phyloP scores from a whole-genome alignment of 2,329 filamentous ascomycete species.

The Fusarium nisikadoi region DNA sequence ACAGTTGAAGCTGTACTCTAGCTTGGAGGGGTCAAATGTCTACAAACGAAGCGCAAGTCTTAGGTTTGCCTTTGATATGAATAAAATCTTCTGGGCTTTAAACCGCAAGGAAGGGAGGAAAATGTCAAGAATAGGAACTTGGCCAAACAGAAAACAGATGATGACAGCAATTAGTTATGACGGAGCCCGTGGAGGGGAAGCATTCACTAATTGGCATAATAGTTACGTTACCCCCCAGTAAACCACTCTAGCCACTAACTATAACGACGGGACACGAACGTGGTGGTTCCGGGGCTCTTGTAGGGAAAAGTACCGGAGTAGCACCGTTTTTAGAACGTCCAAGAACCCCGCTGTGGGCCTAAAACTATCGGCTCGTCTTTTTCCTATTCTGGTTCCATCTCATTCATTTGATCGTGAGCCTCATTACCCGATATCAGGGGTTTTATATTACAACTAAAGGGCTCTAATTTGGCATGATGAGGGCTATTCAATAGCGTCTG shows the following conservation, averaged over 20 bases:
- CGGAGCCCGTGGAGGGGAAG: slow-evolving; percentile 16
- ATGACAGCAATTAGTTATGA: slow-evolving; percentile 26
- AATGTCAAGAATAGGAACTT: not conserved
- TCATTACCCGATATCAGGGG: slow-evolving; percentile 30
- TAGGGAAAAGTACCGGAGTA: slow-evolving; percentile 25
- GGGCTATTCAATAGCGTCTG: not conserved
- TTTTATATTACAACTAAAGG: slow-evolving; percentile 6
- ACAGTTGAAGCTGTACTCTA: not conserved
- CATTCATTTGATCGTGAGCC: slow-evolving; percentile 21
- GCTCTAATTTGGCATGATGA: not conserved
- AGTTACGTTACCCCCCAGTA: not conserved
- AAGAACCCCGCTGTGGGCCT: slow-evolving; percentile 37
- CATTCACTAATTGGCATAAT: not conserved
- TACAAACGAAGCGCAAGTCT: not conserved
- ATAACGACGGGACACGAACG: not conserved
- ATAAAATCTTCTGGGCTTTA: not conserved
- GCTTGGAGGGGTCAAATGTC: not conserved
- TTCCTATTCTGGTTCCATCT: slow-evolving; percentile 16
- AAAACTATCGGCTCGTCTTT: not conserved
- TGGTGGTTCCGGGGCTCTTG: slow-evolving; percentile 14
- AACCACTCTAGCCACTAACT: not conserved
- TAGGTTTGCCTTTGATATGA: not conserved
- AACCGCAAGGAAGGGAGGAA: not conserved
- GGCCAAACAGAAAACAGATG: slow-evolving; percentile 11
- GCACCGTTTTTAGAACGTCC: slow-evolving; percentile 2